Conservation (phyloP, 225 moss, liverwort and hornwort species). For the Neckera pumila region DNA sequence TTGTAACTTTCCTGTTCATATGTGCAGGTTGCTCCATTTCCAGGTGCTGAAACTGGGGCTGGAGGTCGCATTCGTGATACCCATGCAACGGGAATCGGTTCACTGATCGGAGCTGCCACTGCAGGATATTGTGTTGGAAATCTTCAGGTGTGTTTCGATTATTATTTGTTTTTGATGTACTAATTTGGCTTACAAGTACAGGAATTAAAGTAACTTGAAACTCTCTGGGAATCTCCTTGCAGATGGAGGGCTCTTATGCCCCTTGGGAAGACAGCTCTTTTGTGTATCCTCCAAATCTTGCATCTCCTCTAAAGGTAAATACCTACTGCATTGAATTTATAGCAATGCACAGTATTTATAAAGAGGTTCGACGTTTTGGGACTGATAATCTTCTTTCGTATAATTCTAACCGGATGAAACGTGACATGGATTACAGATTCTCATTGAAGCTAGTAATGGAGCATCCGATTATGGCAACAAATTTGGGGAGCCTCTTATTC, state of each 20-base stretch:
- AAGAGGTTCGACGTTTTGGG: not conserved
- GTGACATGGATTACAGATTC: conserved; percentile 52
- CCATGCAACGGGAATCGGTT: conserved; percentile 96
- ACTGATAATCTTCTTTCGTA: not conserved
- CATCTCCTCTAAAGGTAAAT: conserved; percentile 90
- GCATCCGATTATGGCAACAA: conserved; percentile 99
- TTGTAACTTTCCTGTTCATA: not conserved
- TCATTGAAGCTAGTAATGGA: conserved; percentile 97
- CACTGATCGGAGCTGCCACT: conserved; percentile 87
- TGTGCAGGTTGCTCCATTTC: conserved; percentile 93
- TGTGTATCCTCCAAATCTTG: conserved; percentile 78
- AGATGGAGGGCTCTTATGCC: conserved; percentile 92
- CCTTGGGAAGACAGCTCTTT: conserved; percentile 95
- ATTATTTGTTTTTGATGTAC: not conserved
- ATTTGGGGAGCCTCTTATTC: conserved; percentile 97
- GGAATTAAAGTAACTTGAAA: not conserved
- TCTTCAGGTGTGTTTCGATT: conserved; percentile 63
- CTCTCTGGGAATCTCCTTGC: not conserved
- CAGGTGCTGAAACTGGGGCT: conserved; percentile 96
- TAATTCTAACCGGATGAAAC: not conserved
- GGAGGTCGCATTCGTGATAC: conserved; percentile 98
- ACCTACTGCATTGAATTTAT: not conserved
- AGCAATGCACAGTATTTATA: not conserved
- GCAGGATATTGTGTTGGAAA: conserved; percentile 99
- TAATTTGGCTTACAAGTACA: not conserved